Conservation (phyloP, 371 early-diverging fungal genomes). For the Fennellomyces sp. region DNA sequence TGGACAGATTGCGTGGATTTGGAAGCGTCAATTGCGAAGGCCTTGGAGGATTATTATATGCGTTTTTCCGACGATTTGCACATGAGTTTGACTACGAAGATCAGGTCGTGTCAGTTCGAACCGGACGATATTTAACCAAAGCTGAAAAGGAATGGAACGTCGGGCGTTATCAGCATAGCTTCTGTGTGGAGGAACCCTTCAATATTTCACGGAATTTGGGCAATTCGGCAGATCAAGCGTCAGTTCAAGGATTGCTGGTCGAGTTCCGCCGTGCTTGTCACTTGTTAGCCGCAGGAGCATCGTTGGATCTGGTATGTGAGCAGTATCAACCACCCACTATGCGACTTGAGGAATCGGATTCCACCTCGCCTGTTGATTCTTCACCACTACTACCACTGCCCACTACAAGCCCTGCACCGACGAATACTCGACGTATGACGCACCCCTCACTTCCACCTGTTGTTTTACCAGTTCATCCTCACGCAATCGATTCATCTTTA, state of each 20-base stretch:
- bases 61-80: conserved; percentile 83
- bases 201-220: conserved; percentile 83
- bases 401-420: background rate
- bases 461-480: background rate
- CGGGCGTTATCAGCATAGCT: conserved; percentile 46
- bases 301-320: conserved; percentile 38
- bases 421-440: background rate
- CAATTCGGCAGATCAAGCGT: conserved; percentile 81
- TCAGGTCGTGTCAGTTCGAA: conserved; percentile 78
- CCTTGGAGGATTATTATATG: conserved; percentile 78
- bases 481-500: background rate
- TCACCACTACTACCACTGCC: background rate
- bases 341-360: background rate
- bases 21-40: conserved; percentile 72
- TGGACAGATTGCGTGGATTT: conserved; percentile 64
- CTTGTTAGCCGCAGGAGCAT: conserved; percentile 40
- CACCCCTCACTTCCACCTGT: background rate
- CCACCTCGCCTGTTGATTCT: background rate
- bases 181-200: conserved; percentile 92
- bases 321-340: background rate
- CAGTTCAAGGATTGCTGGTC: conserved; percentile 71
- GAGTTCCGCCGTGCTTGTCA: conserved; percentile 75
- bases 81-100: conserved; percentile 81
- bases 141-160: conserved; percentile 79
- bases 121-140: conserved; percentile 76